Evolutionary conservation across 2,329 filamentous ascomycete genomes (phyloP).

Genomic region (Aspergillaceae sp.): DNA sequence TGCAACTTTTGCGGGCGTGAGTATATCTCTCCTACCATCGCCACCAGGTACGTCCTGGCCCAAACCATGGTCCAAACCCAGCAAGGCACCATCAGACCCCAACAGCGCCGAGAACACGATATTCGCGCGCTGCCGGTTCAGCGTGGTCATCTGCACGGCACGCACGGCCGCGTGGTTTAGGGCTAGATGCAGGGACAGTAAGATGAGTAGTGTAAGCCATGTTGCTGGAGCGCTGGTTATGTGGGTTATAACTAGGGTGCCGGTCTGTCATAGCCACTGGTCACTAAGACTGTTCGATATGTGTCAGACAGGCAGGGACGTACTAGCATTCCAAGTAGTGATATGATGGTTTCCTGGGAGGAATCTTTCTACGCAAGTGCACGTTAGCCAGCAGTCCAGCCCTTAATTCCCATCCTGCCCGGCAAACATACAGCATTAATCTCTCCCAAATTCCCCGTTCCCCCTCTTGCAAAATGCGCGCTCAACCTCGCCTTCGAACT

Average conservation of each 20-base stretch:
- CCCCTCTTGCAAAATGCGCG: conserved; percentile 79
- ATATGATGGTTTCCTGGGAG: conserved; percentile 90
- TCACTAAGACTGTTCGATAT: conserved; percentile 1
- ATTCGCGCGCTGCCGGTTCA: conserved; percentile 80
- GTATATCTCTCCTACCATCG: conserved; percentile 8
- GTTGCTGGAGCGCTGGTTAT: conserved; percentile 65
- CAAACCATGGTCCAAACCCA: not conserved
- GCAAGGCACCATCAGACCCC: conserved; percentile 21
- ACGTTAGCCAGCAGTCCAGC: conserved; percentile 1
- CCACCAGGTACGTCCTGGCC: no score
- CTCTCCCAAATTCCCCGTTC: conserved; percentile 87
- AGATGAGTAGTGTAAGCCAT: conserved; percentile 60
- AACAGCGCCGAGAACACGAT: conserved; percentile 59
- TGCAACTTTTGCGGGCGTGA: conserved; percentile 59
- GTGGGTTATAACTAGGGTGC: conserved; percentile 69
- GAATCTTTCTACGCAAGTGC: conserved; percentile 59
- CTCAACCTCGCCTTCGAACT: conserved; percentile 85
- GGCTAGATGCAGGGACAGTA: conserved; percentile 68
- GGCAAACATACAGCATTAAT: conserved; percentile 59
- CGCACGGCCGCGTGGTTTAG: conserved; percentile 83
- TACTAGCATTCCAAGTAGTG: conserved; percentile 73
- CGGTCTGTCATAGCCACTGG: conserved; percentile 39
- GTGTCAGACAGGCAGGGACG: conserved; percentile 13
- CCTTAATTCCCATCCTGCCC: not conserved
- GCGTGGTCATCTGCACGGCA: conserved; percentile 69